Base-by-base conservation (phyloP, 768 basidiomycete genomes). In the Russula virescens region DNA sequence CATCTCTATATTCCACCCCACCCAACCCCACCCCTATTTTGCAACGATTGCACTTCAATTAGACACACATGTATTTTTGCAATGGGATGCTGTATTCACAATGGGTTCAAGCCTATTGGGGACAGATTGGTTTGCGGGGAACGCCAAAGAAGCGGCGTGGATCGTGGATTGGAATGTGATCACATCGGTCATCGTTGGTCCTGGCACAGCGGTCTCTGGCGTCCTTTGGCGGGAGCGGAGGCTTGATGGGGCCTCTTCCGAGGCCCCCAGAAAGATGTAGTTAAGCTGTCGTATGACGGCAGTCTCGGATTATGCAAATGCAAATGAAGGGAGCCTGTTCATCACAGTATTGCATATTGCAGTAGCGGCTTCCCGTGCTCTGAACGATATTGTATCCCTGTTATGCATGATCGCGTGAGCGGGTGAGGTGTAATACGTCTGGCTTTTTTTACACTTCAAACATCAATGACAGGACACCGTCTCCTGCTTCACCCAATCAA, bases 401-500 rank as follows among this genome's bases (percentile, higher is more conserved):
- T n/a, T n/a, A n/a, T n/a, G n/a, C n/a, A n/a, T n/a, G n/a, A n/a
- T n/a, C n/a, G n/a, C n/a, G n/a, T n/a, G n/a, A n/a, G n/a, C n/a
- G n/a, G n/a, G n/a, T n/a, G n/a, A 42, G 75, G 76, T 26, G 75
- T 79, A 0, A 75, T 74, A 21, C 73, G 71, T n/a, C n/a, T n/a
- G 34, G 74, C 75, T 2, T 64, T 78, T 6, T 69, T 77, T 51
- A 69, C 71, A 45, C 74, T 75, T 61, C 82, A 65, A 81, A 76
- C 68, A 69, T 69, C 58, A 70, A 80, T 54, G 38, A 71, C 56
- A 71, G 67, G 62, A 74, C 75, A 53, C n/a, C n/a, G n/a, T n/a
- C n/a, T n/a, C n/a, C n/a, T n/a, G n/a, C n/a, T n/a, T n/a, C n/a
- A n/a, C n/a, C n/a, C n/a, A n/a, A n/a, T n/a, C n/a, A n/a, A n/a